These are phyloP conservation scores for Dendrobium officinale DNA, from an alignment of 106 monocot species.

Conservation along the genomic window DNA sequence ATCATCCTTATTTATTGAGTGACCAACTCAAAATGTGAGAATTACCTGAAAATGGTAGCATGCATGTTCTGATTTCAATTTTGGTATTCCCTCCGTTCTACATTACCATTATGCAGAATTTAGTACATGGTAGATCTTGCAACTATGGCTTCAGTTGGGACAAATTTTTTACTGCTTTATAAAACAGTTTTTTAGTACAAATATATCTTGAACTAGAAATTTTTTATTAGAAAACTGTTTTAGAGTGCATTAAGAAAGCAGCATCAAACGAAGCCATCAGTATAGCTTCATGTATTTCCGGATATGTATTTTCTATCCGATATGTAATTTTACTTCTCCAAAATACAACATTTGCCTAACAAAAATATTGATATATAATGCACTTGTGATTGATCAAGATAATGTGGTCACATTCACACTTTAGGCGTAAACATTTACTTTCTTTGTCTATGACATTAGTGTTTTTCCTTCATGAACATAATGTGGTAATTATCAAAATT, in stretches of 20 bases:
- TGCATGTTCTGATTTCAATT: background rate
- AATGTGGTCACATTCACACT: background rate
- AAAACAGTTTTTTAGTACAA: too few relatives aligned
- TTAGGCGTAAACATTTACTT: background rate
- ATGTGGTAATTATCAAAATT: too few relatives aligned
- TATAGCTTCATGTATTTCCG: too few relatives aligned
- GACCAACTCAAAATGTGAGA: background rate
- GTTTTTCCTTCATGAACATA: too few relatives aligned
- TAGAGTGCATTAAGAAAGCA: too few relatives aligned
- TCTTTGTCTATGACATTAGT: background rate
- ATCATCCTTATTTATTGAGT: background rate
- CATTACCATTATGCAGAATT: background rate
- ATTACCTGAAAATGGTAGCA: background rate
- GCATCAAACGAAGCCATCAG: too few relatives aligned
- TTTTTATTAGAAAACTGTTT: too few relatives aligned
- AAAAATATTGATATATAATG: background rate
- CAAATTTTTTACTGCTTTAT: too few relatives aligned
- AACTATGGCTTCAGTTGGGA: too few relatives aligned
- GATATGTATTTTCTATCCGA: background rate
- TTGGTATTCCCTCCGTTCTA: background rate
- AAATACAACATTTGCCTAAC: background rate
- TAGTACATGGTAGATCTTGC: too few relatives aligned
- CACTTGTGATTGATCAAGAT: background rate
- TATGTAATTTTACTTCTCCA: too few relatives aligned
- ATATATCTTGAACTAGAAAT: too few relatives aligned